phyloP scores from a whole-genome alignment of 2,329 filamentous ascomycete species.

The Xylaria sp. region DNA sequence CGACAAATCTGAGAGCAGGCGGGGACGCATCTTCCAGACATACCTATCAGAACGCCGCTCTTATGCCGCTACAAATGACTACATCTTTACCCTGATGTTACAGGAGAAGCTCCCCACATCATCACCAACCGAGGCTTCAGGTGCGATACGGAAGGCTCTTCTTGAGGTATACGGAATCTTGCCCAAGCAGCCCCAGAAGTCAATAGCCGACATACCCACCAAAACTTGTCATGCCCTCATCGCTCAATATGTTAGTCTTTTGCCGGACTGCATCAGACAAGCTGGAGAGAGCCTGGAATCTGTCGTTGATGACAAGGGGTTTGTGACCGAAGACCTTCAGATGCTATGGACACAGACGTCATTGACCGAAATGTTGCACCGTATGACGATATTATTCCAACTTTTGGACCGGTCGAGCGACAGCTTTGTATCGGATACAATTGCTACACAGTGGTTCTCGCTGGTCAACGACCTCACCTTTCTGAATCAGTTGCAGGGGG shows the following conservation, averaged over 20 bases:
- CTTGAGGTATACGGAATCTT: conserved; percentile 49
- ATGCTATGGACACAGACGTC: conserved; percentile 48
- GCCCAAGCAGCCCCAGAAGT: conserved; percentile 45
- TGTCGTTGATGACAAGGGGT: conserved; percentile 60
- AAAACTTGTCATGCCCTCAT: conserved; percentile 58
- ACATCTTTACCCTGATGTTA: conserved; percentile 62
- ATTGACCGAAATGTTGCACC: conserved; percentile 75
- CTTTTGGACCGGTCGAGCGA: conserved; percentile 68
- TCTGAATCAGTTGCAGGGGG: conserved; percentile 70
- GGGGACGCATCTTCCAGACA: conserved; percentile 73
- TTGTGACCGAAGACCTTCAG: conserved; percentile 44
- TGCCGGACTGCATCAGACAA: conserved; percentile 60
- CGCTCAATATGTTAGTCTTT: conserved; percentile 59
- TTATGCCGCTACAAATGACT: conserved; percentile 72
- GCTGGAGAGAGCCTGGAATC: conserved; percentile 61
- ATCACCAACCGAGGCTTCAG: conserved; percentile 43
- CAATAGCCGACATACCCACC: conserved; percentile 45
- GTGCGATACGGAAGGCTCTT: conserved; percentile 47
- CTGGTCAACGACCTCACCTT: conserved; percentile 76
- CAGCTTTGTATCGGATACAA: conserved; percentile 65
- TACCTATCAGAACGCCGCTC: conserved; percentile 78
- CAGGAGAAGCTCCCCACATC: conserved; percentile 48
- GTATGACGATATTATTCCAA: conserved; percentile 78
- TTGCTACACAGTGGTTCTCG: conserved; percentile 78
- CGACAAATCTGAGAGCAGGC: conserved; percentile 69